Evolutionary conservation across 352 stramenopile genomes (phyloP).

Genomic region (Globisporangium megalacanthum): DNA sequence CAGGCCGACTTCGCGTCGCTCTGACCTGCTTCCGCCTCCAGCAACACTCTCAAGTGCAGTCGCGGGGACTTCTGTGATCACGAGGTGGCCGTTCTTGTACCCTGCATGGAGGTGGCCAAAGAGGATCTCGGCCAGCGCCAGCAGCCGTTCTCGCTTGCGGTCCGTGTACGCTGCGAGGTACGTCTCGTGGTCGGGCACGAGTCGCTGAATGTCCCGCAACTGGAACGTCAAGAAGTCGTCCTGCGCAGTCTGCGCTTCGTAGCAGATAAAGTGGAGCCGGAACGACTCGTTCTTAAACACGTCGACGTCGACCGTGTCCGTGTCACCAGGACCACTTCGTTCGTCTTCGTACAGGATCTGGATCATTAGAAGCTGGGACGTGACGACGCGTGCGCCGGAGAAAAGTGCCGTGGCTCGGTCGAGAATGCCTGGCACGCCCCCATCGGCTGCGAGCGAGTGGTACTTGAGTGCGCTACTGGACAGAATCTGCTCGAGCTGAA

Average conservation of each 20-base stretch:
- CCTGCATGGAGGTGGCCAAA: constrained; percentile 39
- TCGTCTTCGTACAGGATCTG: constrained; percentile 62
- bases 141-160: constrained; percentile 25
- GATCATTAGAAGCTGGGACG: constrained; percentile 38
- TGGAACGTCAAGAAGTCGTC: constrained; percentile 49
- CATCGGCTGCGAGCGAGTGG: constrained; percentile 31
- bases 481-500: constrained; percentile 44
- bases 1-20: constrained; percentile 23
- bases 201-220: constrained; percentile 31
- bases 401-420: constrained; percentile 32
- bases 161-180: constrained; percentile 24
- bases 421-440: constrained; percentile 51
- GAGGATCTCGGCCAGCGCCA: constrained; percentile 42
- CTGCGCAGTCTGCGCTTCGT: constrained; percentile 40
- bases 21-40: constrained; percentile 13
- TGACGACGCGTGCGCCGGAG: constrained; percentile 33
- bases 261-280: constrained; percentile 44
- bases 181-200: constrained; percentile 34
- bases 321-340: background rate
- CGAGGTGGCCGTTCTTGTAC: constrained; percentile 67
- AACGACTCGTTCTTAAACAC: constrained; percentile 24
- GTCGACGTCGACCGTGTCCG: constrained; percentile 8
- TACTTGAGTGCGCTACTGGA: constrained; percentile 51
- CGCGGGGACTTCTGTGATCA: constrained; percentile 37
- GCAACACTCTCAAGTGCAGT: constrained; percentile 3